These are phyloP conservation scores for Tilletiaria anomala DNA, from an alignment of 1,284 basidiomycete genomes.

Conservation along the genomic window DNA sequence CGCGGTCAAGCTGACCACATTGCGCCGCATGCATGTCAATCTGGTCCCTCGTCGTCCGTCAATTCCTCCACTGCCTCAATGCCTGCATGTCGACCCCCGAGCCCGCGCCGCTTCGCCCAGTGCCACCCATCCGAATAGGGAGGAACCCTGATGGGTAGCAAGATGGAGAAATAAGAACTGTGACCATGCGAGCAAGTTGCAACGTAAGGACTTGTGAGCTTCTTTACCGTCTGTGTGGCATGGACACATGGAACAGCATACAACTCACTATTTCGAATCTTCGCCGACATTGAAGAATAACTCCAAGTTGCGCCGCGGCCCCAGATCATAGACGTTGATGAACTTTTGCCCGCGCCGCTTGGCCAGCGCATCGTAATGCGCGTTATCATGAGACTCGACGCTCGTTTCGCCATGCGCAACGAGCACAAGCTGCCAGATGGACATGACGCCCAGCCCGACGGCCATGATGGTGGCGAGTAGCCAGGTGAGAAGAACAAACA, in stretches of 20 bases:
- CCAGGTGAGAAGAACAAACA: slow-evolving; percentile 49
- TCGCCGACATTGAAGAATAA: slow-evolving; percentile 82
- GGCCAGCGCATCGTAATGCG: slow-evolving; percentile 59
- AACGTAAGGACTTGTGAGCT: too few species aligned
- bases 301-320: slow-evolving; percentile 56
- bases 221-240: too few species aligned
- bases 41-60: slow-evolving; percentile 46
- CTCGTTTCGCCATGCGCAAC: slow-evolving; percentile 69
- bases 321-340: slow-evolving; percentile 81
- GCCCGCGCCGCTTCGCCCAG: slow-evolving; percentile 58
- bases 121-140: slow-evolving; percentile 73
- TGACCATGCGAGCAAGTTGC: too few species aligned
- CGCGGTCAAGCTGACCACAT: slow-evolving; percentile 29
- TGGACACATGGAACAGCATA: too few species aligned
- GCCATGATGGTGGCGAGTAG: slow-evolving; percentile 59
- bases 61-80: slow-evolving; percentile 44
- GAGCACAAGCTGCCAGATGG: slow-evolving; percentile 63
- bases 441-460: slow-evolving; percentile 66
- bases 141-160: slow-evolving; percentile 63
- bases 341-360: slow-evolving; percentile 53
- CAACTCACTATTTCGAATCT: too few species aligned
- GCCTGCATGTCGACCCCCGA: slow-evolving; percentile 39
- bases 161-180: slow-evolving; percentile 59
- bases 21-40: slow-evolving; percentile 12
- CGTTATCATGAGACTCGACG: slow-evolving; percentile 76